Base-by-base conservation (phyloP, 2,329 filamentous ascomycete genomes). In the Stachybotrys echinatus region DNA sequence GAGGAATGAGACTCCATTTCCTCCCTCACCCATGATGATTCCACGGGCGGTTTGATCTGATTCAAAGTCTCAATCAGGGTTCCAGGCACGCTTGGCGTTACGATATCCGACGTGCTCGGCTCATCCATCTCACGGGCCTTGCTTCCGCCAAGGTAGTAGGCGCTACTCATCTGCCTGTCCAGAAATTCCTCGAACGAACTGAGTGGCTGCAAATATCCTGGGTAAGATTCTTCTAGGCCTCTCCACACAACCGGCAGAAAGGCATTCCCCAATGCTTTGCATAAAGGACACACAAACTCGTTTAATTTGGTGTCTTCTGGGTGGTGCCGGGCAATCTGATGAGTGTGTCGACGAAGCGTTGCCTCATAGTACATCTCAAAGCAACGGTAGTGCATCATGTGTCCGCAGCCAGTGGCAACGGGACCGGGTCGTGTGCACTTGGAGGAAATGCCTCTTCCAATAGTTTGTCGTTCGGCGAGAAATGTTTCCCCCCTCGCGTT, bases 361-460 rank as follows among this genome's bases (percentile, higher is more conserved):
- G 92, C 90, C 43, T 88, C 83, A 56, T 89, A 87, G 63, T 97
- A 99, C 39, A 88, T 82, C 61, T 96, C 91, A 64, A 99, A 99
- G 70, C 94, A 99, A 58, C 82, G 84, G 65, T 89, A 97, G 67
- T 99, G 94, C 94, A 99, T 99, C 62, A 99, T 95, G 66, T 99
- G 94, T 3, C 94, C 94, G 67, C 94, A 99, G 10, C 92, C 90
- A 34, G 88, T 89, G 12, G 92, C 89, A 2, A 97, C 87, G 1
- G 92, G 88, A 0, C 92, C 94, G 18, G 81, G 75, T 23, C 79
- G 76, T 31, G 83, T 83, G 39, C 83, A 76, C 10, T 79, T 74
- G 6, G 84, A 76, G 3, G 89, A 87, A 62, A 95, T 99, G 0
- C 94, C 94, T 67, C 92, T 95, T 27, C 92, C 92, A 45, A 99